Evolutionary conservation across 108 stramenopile genomes (phyloP), one percentile per base, ranked within the genome.

Genomic region (Cyclotella kingstonii): DNA sequence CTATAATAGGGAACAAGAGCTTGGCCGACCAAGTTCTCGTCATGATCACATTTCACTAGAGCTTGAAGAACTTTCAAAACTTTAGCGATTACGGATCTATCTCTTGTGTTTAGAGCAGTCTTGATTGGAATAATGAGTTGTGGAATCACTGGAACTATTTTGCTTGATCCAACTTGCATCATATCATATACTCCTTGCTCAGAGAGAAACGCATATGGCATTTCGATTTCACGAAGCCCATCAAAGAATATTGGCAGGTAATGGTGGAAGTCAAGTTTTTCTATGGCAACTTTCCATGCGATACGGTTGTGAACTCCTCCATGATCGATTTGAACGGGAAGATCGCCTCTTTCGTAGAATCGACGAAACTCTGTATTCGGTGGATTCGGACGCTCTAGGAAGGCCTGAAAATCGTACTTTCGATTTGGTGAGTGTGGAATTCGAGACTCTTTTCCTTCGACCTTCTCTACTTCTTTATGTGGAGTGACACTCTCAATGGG

Each of bases 201-300:
- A 4, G 93, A 84, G 15, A 94, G 75, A 54, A 94, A 94, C 22
- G 86, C 78, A 63, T 91, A 94, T 11, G 93, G 93, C 81, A 81
- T 72, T 65, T 94, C 93, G 14, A 83, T 40, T 72, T 94, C 93
- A 53, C 93, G 86, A 23, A 94, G 79, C 44, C 93, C 93, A 68
- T 94, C 93, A 29, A 90, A 90, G 71, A 94, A 94, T 26, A 94
- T 88, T 19, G 93, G 93, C 27, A 94, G 67, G 71, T 94, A 94
- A 68, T 94, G 90, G 64, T 90, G 89, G 49, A 88, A 91, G 63
- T 94, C 93, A n/a, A 94, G 73, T 54, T 82, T 78, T 47, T 89
- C 84, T 22, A 94, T 88, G 17, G 70, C 83, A 21, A 91, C 86
- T 66, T 91, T 94, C 93, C 93, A 94, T 9, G 84, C 88, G 29